Evolutionary conservation across 208 protist genomes (phyloP), one percentile per base, ranked within the genome.

Genomic region (Blastocrithidia nonstop): DNA sequence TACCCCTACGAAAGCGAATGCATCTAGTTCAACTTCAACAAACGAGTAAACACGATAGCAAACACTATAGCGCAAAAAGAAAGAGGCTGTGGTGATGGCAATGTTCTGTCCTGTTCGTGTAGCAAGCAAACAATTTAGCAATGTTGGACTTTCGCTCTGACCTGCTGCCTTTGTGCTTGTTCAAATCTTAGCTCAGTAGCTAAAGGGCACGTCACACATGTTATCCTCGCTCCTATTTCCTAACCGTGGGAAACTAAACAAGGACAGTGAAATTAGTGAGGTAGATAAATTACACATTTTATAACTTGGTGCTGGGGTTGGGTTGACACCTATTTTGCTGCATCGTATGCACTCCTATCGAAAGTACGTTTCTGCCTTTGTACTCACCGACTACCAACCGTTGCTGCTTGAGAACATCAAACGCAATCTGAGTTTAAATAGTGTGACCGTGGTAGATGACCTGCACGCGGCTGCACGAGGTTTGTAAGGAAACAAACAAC

Each of bases 131-230:
- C 75, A 86, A 57, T 86, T 79, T 35, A 24, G 28, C n/a, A 90
- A 87, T 39, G 81, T 90, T 5, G 81, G 81, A 3, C 66, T 82
- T 16, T 49, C 81, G 2, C 53, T 90, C 20, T 90, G 81, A 76
- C 81, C 81, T 5, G 65, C 81, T 1, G 68, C 70, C 15, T 84
- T 84, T 61, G 76, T 78, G 26, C 37, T 86, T 36, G 65, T 68
- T n/a, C 66, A 89, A 51, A 61, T 86, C 26, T 55, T 89, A 4
- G 52, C 62, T 13, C 61, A 75, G 51, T 74, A 84, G 52, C 35
- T 80, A 9, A 53, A 54, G 15, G 60, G 60, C 15, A 48, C 50
- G 24, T 58, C 66, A 19, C 54, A 50, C 43, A 37, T 73, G n/a
- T 45, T 73, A 20, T 19, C 58, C 1, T 50, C 54, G 28, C 19